Evolutionary conservation across 352 stramenopile genomes (phyloP).

Genomic region (Phytopythium vexans): DNA sequence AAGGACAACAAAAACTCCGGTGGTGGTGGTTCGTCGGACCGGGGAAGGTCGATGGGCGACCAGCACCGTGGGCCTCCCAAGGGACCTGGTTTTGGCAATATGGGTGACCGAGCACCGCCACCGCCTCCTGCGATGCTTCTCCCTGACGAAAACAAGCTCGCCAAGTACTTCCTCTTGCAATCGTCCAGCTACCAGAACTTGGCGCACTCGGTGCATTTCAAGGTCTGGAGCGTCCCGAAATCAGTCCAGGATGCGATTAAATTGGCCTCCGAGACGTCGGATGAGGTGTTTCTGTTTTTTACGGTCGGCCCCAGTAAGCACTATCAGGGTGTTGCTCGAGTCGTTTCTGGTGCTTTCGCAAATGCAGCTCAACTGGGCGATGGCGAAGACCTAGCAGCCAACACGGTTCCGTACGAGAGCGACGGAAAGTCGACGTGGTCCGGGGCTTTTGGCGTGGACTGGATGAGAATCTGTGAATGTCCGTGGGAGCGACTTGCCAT

Average conservation of each 20-base stretch:
- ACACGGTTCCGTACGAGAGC: slow-evolving; percentile 57
- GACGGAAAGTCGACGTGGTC: slow-evolving; percentile 50
- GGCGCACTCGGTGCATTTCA: slow-evolving; percentile 75
- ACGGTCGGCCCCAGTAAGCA: slow-evolving; percentile 71
- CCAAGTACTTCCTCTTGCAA: slow-evolving; percentile 83
- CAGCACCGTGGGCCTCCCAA: slow-evolving; percentile 4
- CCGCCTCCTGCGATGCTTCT: slow-evolving; percentile 23
- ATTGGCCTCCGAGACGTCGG: slow-evolving; percentile 57
- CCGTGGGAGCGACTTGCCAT: slow-evolving; percentile 76
- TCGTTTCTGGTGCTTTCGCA: slow-evolving; percentile 33
- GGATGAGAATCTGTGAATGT: slow-evolving; percentile 86
- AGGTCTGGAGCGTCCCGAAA: slow-evolving; percentile 54
- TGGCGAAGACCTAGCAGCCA: slow-evolving; percentile 48
- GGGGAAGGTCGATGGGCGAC: not conserved
- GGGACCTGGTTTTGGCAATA: slow-evolving; percentile 6
- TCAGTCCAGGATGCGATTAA: slow-evolving; percentile 65
- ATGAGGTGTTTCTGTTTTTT: slow-evolving; percentile 83
- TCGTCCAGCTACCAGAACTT: slow-evolving; percentile 83
- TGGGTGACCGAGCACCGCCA: slow-evolving; percentile 8
- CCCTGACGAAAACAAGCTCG: slow-evolving; percentile 70
- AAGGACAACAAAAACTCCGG: slow-evolving; percentile 30
- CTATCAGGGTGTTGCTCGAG: slow-evolving; percentile 68
- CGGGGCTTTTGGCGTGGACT: slow-evolving; percentile 71
- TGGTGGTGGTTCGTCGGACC: slow-evolving; percentile 1
- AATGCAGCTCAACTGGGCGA: slow-evolving; percentile 15